phyloP scores from a whole-genome alignment of 768 basidiomycete species.

The Kwoniella sp. region DNA sequence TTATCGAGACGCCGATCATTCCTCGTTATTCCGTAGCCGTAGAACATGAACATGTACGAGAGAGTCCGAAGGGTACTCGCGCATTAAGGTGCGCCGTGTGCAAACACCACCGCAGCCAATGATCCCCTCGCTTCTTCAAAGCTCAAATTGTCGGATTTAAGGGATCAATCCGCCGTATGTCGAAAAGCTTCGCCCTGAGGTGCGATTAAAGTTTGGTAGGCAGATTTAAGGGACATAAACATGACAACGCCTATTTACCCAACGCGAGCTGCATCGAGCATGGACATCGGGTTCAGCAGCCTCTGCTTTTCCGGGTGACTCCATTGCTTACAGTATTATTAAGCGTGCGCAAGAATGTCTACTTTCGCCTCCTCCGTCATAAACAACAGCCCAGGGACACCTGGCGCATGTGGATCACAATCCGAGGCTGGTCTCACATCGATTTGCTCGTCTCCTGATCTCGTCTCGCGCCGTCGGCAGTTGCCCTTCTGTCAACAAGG shows the following conservation, averaged over 20 bases:
- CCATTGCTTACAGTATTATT: background rate
- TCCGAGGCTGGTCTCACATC: background rate
- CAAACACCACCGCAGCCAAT: too few relatives aligned
- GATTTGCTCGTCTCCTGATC: too few relatives aligned
- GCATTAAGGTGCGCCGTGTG: background rate
- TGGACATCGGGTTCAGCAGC: background rate
- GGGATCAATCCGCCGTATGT: too few relatives aligned
- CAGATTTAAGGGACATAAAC: background rate
- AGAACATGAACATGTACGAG: too few relatives aligned
- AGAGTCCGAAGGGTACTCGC: too few relatives aligned
- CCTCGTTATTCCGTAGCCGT: background rate
- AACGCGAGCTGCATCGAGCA: conserved; percentile 13
- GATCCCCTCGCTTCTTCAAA: conserved; percentile 7
- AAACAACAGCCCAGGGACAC: background rate
- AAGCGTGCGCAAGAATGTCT: background rate
- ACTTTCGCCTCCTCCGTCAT: conserved; percentile 6
- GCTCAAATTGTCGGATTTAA: background rate
- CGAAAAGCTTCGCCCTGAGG: conserved; percentile 11
- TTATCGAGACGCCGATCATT: conserved; percentile 10
- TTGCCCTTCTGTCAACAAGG: background rate
- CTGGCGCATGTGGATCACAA: background rate
- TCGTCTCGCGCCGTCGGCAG: background rate
- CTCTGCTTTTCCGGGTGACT: background rate
- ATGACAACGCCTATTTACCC: conserved; percentile 14
- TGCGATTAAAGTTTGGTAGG: conserved; percentile 9